These are phyloP conservation scores for Metarhizium guizhouense DNA, from an alignment of 2,329 filamentous ascomycete species.

Conservation along the genomic window DNA sequence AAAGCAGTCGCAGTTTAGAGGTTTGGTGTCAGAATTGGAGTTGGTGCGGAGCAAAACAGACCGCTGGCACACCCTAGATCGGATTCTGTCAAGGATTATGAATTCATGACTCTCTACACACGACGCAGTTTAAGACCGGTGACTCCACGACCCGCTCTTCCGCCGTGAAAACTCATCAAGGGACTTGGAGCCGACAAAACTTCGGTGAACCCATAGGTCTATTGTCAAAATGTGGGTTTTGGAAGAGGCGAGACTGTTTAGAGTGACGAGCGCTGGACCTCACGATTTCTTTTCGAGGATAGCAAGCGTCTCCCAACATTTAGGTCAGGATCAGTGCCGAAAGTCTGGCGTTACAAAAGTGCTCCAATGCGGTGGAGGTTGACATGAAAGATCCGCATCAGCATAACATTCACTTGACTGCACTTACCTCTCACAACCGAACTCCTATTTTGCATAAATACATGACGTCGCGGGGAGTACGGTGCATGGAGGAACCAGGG, in stretches of 20 bases:
- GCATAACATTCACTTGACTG: no score
- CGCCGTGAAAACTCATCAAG: not conserved
- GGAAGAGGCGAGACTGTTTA: no score
- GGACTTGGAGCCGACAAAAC: not conserved
- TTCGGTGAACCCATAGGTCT: not conserved
- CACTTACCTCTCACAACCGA: no score
- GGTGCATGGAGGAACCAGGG: no score
- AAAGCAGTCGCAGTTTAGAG: not conserved
- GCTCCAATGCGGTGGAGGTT: not conserved
- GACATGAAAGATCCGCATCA: not conserved
- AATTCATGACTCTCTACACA: not conserved
- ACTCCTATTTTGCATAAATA: no score
- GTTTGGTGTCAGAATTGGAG: not conserved
- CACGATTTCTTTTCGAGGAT: no score
- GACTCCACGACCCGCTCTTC: not conserved
- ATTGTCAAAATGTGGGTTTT: no score
- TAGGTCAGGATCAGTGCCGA: not conserved
- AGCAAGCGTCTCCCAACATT: no score
- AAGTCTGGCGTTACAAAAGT: not conserved
- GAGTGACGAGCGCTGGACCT: no score
- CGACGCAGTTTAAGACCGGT: not conserved
- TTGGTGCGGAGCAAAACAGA: not conserved
- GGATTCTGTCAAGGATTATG: not conserved
- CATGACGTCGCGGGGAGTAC: no score
- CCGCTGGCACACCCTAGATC: not conserved